Conservation (phyloP, 2,329 filamentous ascomycete species). For the Neofusicoccum cordaticola region DNA sequence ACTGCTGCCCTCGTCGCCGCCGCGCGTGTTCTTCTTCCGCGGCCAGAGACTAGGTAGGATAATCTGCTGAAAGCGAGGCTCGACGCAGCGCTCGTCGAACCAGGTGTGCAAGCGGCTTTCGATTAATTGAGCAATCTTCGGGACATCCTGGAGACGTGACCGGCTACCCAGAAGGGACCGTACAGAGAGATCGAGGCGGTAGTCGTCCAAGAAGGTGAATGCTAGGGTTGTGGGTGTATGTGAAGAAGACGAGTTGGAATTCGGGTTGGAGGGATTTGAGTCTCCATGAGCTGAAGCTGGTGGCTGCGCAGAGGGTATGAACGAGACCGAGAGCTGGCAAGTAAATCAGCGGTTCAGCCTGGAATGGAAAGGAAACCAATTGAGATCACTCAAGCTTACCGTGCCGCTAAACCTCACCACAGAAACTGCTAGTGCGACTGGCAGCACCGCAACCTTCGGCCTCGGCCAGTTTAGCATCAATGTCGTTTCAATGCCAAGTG, state of each 20-base stretch:
- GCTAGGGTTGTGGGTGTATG: constrained; percentile 76
- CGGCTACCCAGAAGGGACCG: constrained; percentile 75
- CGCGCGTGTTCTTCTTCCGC: constrained; percentile 76
- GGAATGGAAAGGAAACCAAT: neutral
- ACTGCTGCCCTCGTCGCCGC: constrained; percentile 58
- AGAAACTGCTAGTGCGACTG: constrained; percentile 86
- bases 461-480: constrained; percentile 93
- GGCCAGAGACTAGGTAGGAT: constrained; percentile 81
- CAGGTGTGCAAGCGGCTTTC: constrained; percentile 77
- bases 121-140: constrained; percentile 82
- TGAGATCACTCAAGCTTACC: constrained; percentile 18
- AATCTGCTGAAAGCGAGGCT: constrained; percentile 84
- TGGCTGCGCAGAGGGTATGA: constrained; percentile 65
- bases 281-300: constrained; percentile 36
- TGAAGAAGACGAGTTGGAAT: constrained; percentile 24
- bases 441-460: constrained; percentile 80
- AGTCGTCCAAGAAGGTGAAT: constrained; percentile 91
- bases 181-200: constrained; percentile 78
- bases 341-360: neutral
- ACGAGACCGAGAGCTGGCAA: constrained; percentile 71
- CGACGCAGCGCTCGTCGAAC: constrained; percentile 85
- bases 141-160: constrained; percentile 78
- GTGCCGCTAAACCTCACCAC: constrained; percentile 95
- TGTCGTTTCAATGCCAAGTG: constrained; percentile 90
- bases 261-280: constrained; percentile 22